Conservation (phyloP, 2,329 filamentous ascomycete genomes). For the Xylaria sp. region DNA sequence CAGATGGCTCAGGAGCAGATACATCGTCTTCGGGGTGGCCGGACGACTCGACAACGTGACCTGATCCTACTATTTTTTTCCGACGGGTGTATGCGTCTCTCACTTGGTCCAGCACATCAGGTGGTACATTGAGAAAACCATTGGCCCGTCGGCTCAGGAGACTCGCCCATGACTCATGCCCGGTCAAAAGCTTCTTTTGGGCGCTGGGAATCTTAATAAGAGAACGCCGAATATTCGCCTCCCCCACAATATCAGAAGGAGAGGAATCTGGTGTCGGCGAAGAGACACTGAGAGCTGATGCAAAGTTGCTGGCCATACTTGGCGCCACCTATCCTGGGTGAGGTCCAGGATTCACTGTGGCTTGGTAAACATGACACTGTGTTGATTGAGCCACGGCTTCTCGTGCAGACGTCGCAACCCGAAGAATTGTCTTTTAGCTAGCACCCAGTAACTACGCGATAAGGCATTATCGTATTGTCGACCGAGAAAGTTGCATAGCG, state of each 20-base stretch:
- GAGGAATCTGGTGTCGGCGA: slow-evolving; percentile 36
- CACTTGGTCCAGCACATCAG: slow-evolving; percentile 47
- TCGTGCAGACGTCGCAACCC: background rate
- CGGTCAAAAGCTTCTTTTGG: slow-evolving; percentile 62
- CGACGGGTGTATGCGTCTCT: slow-evolving; percentile 41
- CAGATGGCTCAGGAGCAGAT: slow-evolving; percentile 20
- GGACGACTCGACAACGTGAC: slow-evolving; percentile 10
- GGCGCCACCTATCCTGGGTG: background rate
- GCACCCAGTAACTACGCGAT: background rate
- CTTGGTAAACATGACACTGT: slow-evolving; percentile 7
- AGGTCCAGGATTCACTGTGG: background rate
- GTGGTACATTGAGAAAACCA: slow-evolving; percentile 51
- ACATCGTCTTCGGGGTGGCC: background rate
- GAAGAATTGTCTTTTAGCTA: background rate
- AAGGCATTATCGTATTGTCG: background rate
- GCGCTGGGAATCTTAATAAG: slow-evolving; percentile 60
- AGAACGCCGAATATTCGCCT: slow-evolving; percentile 52
- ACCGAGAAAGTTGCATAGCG: slow-evolving; percentile 2
- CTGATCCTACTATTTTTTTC: slow-evolving; percentile 23
- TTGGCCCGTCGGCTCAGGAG: slow-evolving; percentile 37
- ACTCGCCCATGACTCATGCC: slow-evolving; percentile 54
- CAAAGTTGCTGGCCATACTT: slow-evolving; percentile 37
- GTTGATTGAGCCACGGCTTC: background rate
- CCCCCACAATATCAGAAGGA: slow-evolving; percentile 44
- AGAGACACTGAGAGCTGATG: slow-evolving; percentile 1